Conservation (phyloP, 768 basidiomycete species). For the Pleurotus tuber-regium region DNA sequence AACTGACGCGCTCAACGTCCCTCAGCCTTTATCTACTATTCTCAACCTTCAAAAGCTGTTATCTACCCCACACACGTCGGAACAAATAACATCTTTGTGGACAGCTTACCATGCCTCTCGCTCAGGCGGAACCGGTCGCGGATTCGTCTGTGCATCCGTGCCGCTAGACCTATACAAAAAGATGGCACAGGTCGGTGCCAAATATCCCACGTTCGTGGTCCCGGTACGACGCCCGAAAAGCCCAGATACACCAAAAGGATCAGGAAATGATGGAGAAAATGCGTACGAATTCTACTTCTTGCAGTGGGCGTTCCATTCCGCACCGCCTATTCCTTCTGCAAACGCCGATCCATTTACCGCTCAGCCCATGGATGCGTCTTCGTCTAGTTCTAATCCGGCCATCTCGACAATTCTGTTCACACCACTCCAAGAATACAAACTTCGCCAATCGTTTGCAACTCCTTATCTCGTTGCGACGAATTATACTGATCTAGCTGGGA, state of each 20-base stretch:
- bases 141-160: constrained; percentile 81
- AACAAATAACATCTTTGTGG: constrained; percentile 84
- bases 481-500: constrained; percentile 83
- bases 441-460: constrained; percentile 79
- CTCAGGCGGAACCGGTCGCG: constrained; percentile 76
- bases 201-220: constrained; percentile 78
- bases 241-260: constrained; percentile 28
- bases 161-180: constrained; percentile 68
- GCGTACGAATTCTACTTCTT: constrained; percentile 83
- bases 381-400: constrained; percentile 42
- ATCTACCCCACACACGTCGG: constrained; percentile 62
- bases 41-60: constrained; percentile 74
- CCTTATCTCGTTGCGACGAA: constrained; percentile 89
- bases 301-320: constrained; percentile 86
- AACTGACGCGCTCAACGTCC: constrained; percentile 3
- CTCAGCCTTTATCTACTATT: constrained; percentile 77
- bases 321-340: constrained; percentile 58
- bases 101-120: constrained; percentile 84
- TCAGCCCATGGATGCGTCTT: constrained; percentile 22
- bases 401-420: constrained; percentile 86
- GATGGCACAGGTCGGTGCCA: constrained; percentile 60
- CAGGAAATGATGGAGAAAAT: constrained; percentile 25
- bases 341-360: constrained; percentile 42
- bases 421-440: constrained; percentile 90
- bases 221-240: constrained; percentile 63